Evolutionary conservation across 495 filamentous ascomycete genomes (phyloP).

Genomic region (Aspergillus biplanus): DNA sequence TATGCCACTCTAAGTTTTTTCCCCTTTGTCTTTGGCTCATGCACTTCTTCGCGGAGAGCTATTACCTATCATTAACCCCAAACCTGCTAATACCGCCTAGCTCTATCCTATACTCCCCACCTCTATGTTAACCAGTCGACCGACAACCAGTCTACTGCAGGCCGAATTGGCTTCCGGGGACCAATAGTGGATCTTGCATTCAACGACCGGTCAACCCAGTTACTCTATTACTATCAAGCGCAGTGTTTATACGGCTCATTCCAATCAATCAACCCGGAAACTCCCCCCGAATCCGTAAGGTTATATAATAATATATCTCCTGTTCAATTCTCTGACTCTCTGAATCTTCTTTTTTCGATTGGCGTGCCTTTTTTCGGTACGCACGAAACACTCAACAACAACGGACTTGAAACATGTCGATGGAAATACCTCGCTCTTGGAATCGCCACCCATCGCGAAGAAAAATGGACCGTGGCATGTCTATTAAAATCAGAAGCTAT

Average conservation of each 20-base stretch:
- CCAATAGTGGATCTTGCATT: conserved; percentile 39
- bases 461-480: conserved; percentile 47
- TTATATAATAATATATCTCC: conserved; percentile 34
- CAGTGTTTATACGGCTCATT: conserved; percentile 36
- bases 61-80: not conserved
- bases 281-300: conserved; percentile 18
- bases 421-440: conserved; percentile 49
- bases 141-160: not conserved
- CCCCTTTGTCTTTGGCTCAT: not conserved
- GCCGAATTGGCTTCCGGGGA: conserved; percentile 16
- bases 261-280: conserved; percentile 28
- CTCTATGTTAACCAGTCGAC: conserved; percentile 16
- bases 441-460: conserved; percentile 42
- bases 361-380: conserved; percentile 47
- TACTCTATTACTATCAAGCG: conserved; percentile 39
- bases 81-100: conserved; percentile 18
- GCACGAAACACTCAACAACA: conserved; percentile 27
- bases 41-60: not conserved
- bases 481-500: conserved; percentile 40
- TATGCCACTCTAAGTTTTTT: conserved; percentile 16
- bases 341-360: conserved; percentile 44
- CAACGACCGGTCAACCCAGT: conserved; percentile 42
- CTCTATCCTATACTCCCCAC: conserved; percentile 23
- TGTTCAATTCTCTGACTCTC: conserved; percentile 31
- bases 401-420: conserved; percentile 31